Percentiles rank a stretch among this genome's conserved stretches.
These are phyloP conservation scores for Alternaria angustiovoidea DNA, from an alignment of 2,329 filamentous ascomycete species.

Conservation along the genomic window DNA sequence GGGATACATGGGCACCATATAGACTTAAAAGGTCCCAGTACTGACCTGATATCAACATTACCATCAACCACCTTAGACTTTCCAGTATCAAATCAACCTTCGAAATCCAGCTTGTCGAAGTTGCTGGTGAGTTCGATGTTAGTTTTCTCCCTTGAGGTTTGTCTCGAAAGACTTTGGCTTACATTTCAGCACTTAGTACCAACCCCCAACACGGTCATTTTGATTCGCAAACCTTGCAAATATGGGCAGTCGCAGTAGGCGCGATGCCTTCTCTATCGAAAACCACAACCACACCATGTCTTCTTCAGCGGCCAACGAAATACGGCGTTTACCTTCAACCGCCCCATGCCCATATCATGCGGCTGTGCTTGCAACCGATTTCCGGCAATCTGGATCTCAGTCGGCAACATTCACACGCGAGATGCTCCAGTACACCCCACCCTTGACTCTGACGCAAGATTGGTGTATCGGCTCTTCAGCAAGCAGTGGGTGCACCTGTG, in stretches of 20 bases:
- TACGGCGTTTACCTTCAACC: not conserved
- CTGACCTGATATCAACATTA: not conserved
- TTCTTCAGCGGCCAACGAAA: not conserved
- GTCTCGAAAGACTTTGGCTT: not conserved
- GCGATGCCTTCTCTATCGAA: slow-evolving; percentile 2
- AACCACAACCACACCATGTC: not conserved
- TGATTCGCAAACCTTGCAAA: not conserved
- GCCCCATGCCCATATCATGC: slow-evolving; percentile 10
- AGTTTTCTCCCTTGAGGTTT: not conserved
- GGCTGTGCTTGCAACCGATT: not conserved
- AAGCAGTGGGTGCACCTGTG: slow-evolving; percentile 13
- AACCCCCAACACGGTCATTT: not conserved
- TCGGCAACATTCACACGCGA: not conserved
- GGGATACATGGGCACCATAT: not conserved
- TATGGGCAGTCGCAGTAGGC: not conserved
- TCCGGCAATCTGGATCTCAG: not conserved
- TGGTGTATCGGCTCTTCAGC: slow-evolving; percentile 12
- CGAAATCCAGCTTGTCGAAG: not conserved
- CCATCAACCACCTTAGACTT: not conserved
- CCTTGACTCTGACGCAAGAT: not conserved
- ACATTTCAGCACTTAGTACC: not conserved
- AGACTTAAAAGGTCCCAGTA: not conserved
- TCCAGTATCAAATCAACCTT: not conserved
- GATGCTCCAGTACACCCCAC: slow-evolving; percentile 3
- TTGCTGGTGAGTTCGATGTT: not conserved